A percentile compares a stretch with the other conserved stretches of the same genome.
phyloP scores from a whole-genome alignment of 2,329 filamentous ascomycete genomes.

The Ceratocystis huliohia region DNA sequence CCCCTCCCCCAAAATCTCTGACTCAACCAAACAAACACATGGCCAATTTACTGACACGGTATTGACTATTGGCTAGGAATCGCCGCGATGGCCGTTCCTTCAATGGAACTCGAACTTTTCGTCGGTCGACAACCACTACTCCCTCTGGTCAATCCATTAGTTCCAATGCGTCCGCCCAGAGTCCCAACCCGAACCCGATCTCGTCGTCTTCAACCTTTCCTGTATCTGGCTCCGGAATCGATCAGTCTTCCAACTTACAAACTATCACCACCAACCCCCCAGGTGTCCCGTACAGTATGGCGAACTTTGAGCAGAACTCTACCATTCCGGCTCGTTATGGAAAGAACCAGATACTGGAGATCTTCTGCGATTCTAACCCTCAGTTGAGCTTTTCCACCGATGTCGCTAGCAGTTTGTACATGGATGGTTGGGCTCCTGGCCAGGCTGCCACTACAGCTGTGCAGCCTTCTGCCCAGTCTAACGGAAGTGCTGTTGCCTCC shows the following conservation, averaged over 20 bases:
- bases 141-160: constrained; percentile 33
- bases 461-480: background rate
- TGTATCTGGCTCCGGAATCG: constrained; percentile 29
- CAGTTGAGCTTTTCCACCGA: constrained; percentile 30
- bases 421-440: constrained; percentile 67
- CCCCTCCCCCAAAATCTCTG: background rate
- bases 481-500: background rate
- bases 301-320: constrained; percentile 5
- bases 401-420: constrained; percentile 40
- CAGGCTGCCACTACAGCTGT: constrained; percentile 36
- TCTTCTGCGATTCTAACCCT: constrained; percentile 46
- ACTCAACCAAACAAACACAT: background rate
- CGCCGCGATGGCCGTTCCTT: constrained; percentile 44
- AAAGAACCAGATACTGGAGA: constrained; percentile 63
- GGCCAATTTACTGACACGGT: background rate
- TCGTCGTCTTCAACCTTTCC: constrained; percentile 30
- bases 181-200: constrained; percentile 25
- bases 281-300: constrained; percentile 1
- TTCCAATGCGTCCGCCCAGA: constrained; percentile 29
- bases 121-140: constrained; percentile 49
- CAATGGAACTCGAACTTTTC: constrained; percentile 53
- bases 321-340: constrained; percentile 50
- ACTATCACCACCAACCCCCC: background rate
- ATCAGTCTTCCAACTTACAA: constrained; percentile 14
- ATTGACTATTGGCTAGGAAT: constrained; percentile 34